phyloP scores from a whole-genome alignment of 2,329 filamentous ascomycete genomes.

The Trichoderma atroviride region DNA sequence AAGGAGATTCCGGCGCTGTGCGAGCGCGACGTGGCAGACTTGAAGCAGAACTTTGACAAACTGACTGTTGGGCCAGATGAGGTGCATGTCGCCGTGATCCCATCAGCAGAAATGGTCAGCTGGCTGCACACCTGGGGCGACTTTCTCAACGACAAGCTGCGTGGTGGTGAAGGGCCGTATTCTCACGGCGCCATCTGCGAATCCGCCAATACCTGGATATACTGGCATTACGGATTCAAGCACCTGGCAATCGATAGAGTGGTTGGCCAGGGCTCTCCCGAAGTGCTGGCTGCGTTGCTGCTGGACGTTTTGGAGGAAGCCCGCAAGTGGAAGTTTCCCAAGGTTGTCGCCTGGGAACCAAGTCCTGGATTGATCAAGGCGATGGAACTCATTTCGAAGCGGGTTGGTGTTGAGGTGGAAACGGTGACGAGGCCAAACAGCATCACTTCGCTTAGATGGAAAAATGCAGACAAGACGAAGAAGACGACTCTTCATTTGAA shows the following conservation, averaged over 20 bases:
- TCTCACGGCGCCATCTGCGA: slow-evolving; percentile 3
- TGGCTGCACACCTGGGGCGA: slow-evolving; percentile 5
- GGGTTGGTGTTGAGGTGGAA: neutral
- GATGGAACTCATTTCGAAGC: neutral
- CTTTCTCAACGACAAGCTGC: neutral
- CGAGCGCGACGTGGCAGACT: slow-evolving; percentile 2
- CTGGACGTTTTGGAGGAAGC: slow-evolving; percentile 16
- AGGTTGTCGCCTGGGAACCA: neutral
- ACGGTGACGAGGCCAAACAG: neutral
- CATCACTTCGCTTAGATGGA: slow-evolving; percentile 7
- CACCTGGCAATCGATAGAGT: neutral
- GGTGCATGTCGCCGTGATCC: neutral
- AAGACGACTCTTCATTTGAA: slow-evolving; percentile 15
- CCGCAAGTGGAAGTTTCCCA: neutral
- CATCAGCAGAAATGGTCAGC: neutral
- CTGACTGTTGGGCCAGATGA: neutral
- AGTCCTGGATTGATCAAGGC: neutral
- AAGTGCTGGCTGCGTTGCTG: slow-evolving; percentile 2
- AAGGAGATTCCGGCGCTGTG: slow-evolving; percentile 7
- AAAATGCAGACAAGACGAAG: neutral
- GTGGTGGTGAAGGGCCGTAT: neutral
- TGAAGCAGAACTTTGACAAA: neutral
- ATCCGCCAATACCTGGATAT: slow-evolving; percentile 9
- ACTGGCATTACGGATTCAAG: slow-evolving; percentile 11
- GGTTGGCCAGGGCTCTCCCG: neutral